Evolutionary conservation across 2,329 filamentous ascomycete species (phyloP).

Genomic region (Dactylonectria estremocensis): DNA sequence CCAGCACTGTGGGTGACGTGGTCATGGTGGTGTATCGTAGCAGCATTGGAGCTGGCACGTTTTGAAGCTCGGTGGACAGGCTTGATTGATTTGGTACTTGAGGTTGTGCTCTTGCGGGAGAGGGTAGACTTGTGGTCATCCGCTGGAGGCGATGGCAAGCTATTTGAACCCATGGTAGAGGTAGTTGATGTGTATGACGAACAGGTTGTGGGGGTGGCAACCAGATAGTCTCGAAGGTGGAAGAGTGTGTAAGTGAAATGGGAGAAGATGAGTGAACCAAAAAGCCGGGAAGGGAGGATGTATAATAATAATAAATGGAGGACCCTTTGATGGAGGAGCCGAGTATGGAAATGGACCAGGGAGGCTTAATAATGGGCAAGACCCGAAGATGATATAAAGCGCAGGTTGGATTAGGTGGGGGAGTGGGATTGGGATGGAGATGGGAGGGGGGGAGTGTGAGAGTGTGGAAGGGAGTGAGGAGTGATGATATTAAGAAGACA

Average conservation of each 20-base stretch:
- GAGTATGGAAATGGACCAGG: conserved; percentile 32
- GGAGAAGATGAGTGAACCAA: conserved; percentile 34
- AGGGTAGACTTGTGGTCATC: conserved; percentile 60
- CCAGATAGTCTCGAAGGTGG: conserved; percentile 19
- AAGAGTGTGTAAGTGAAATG: conserved; percentile 39
- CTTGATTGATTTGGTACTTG: conserved; percentile 64
- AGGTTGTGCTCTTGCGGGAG: conserved; percentile 57
- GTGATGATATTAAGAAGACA: too few species aligned
- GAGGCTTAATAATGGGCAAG: conserved; percentile 49
- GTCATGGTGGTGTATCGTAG: conserved; percentile 56
- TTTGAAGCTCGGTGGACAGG: conserved; percentile 67
- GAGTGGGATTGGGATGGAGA: conserved; percentile 24
- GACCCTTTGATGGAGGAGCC: conserved; percentile 18
- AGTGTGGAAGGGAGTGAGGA: neutral
- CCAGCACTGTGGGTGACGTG: conserved; percentile 52
- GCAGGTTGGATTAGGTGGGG: conserved; percentile 33
- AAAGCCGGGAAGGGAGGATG: conserved; percentile 39
- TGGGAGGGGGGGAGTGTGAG: neutral
- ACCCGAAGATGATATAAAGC: conserved; percentile 38
- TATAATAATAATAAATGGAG: conserved; percentile 37
- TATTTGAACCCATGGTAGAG: conserved; percentile 62
- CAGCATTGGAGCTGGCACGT: conserved; percentile 59
- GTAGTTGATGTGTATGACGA: conserved; percentile 29
- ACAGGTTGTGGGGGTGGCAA: conserved; percentile 25
- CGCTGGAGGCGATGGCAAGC: conserved; percentile 67